phyloP scores from a whole-genome alignment of 2,329 filamentous ascomycete species.

The Arthrobotrys sphaeroides region DNA sequence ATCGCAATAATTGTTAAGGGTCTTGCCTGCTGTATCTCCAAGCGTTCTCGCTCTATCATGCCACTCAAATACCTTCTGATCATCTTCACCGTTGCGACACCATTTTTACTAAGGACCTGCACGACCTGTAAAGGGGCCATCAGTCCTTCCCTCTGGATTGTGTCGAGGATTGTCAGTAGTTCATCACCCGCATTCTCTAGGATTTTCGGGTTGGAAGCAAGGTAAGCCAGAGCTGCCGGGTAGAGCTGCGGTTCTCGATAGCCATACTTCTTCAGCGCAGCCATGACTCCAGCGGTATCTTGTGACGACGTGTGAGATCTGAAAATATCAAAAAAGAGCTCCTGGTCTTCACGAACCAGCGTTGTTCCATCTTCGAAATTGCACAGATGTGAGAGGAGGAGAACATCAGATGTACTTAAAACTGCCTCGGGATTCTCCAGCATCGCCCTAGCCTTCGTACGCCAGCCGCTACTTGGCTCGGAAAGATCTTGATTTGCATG shows the following conservation, averaged over 20 bases:
- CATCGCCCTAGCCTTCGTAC: conserved; percentile 85
- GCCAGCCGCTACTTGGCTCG: conserved; percentile 79
- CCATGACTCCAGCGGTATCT: conserved; percentile 89
- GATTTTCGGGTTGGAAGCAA: conserved; percentile 82
- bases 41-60: conserved; percentile 86
- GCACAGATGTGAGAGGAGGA: conserved; percentile 89
- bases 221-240: conserved; percentile 88
- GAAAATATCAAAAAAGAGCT: conserved; percentile 93
- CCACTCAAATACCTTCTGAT: conserved; percentile 90
- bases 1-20: not conserved
- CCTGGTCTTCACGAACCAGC: conserved; percentile 91
- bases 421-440: conserved; percentile 79
- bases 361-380: conserved; percentile 90
- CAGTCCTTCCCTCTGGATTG: conserved; percentile 87
- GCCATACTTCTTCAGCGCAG: conserved; percentile 89
- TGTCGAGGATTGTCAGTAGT: conserved; percentile 78
- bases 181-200: conserved; percentile 86
- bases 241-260: conserved; percentile 91
- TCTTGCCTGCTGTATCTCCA: conserved; percentile 75
- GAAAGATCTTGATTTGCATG: conserved; percentile 76
- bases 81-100: conserved; percentile 95
- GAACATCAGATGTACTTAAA: conserved; percentile 89
- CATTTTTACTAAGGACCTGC: conserved; percentile 81
- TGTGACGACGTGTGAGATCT: conserved; percentile 92
- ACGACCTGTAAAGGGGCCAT: conserved; percentile 98